A percentile compares a stretch with the other conserved stretches of the same genome.
phyloP scores from a whole-genome alignment of 2,329 filamentous ascomycete species.

The Ophiosphaerella narmari region DNA sequence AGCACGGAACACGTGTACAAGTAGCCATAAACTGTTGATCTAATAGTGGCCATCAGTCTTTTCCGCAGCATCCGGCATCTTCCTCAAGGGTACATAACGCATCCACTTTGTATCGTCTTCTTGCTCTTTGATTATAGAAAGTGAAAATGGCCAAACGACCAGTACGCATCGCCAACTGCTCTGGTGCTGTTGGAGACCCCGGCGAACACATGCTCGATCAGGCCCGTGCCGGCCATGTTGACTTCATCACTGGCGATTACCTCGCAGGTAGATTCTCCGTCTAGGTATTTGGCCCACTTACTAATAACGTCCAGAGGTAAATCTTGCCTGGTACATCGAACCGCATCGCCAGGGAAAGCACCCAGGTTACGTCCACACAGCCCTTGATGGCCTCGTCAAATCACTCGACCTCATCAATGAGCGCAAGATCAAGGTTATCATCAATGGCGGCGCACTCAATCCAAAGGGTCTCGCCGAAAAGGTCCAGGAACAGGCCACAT shows the following conservation, averaged over 20 bases:
- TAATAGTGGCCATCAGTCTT: too few species aligned
- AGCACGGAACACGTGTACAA: too few species aligned
- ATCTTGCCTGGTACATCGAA: conserved; percentile 40
- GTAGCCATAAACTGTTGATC: too few species aligned
- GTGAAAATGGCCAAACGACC: conserved; percentile 15
- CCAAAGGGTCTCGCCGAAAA: conserved; percentile 58
- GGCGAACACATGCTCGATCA: conserved; percentile 45
- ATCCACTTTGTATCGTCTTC: too few species aligned
- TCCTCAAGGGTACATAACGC: too few species aligned
- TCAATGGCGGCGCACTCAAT: conserved; percentile 63
- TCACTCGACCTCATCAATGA: conserved; percentile 53
- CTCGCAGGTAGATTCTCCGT: conserved; percentile 23
- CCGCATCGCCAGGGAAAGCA: conserved; percentile 40
- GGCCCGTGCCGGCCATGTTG: conserved; percentile 42
- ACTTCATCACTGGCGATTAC: conserved; percentile 51
- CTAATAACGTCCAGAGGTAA: conserved; percentile 40
- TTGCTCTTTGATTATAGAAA: too few species aligned
- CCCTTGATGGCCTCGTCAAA: conserved; percentile 55
- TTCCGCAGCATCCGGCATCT: too few species aligned
- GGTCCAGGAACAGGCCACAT: conserved; percentile 46
- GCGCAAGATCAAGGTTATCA: conserved; percentile 59
- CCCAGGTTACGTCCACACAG: conserved; percentile 51
- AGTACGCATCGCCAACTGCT: conserved; percentile 47
- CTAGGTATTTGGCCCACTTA: too few species aligned
- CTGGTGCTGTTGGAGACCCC: conserved; percentile 38